phyloP scores from a whole-genome alignment of 169 alveolate species.

The Plasmodium gaboni region DNA sequence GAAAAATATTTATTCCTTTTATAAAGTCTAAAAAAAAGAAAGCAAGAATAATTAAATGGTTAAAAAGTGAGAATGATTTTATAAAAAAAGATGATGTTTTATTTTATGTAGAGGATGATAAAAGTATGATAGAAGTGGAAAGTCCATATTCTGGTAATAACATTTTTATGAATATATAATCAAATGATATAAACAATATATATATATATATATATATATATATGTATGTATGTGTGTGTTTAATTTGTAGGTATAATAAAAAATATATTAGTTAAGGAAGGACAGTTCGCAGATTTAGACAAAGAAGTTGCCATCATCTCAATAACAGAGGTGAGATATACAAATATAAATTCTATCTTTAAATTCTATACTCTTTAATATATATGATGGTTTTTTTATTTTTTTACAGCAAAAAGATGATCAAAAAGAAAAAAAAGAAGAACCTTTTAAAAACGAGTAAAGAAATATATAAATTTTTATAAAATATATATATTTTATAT shows the following conservation, averaged over 20 bases:
- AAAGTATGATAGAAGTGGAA: slow-evolving; percentile 69
- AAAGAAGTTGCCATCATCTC: slow-evolving; percentile 64
- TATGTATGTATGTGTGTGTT: neutral
- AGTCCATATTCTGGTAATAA: slow-evolving; percentile 46
- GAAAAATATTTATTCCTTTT: slow-evolving; percentile 29
- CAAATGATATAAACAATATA: neutral
- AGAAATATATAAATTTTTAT: too few relatives aligned
- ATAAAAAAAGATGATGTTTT: slow-evolving; percentile 27
- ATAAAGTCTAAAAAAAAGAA: slow-evolving; percentile 34
- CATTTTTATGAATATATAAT: neutral
- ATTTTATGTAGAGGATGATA: slow-evolving; percentile 68
- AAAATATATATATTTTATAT: too few relatives aligned
- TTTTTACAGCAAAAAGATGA: neutral
- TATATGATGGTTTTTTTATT: neutral
- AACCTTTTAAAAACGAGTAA: neutral
- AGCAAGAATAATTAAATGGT: slow-evolving; percentile 54
- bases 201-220: slow-evolving; percentile 12
- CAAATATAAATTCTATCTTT: neutral
- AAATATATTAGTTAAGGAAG: slow-evolving; percentile 47
- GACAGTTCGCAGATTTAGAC: slow-evolving; percentile 53
- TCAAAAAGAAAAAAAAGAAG: neutral
- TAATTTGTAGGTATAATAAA: slow-evolving; percentile 39
- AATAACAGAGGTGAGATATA: slow-evolving; percentile 1
- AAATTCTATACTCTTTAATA: neutral
- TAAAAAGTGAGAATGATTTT: slow-evolving; percentile 47